Percentiles rank a stretch among this genome's conserved stretches.
phyloP scores from a whole-genome alignment of 2,329 filamentous ascomycete species.

The Epicoccum nigrum region DNA sequence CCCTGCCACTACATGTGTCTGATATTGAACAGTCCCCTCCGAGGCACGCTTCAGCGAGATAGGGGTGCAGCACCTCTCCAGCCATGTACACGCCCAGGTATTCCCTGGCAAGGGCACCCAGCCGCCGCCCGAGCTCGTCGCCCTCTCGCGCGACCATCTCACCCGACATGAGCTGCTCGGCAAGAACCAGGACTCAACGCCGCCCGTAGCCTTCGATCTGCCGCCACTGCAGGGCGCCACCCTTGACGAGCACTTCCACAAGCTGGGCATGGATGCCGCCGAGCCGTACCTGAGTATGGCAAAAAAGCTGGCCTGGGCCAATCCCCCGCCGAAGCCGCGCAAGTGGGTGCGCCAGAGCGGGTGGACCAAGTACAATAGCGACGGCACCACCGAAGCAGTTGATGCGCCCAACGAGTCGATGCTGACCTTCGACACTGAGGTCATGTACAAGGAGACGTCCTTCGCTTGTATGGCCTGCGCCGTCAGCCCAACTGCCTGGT shows the following conservation, averaged over 20 bases:
- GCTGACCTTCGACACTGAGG: constrained; percentile 94
- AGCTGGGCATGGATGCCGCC: constrained; percentile 81
- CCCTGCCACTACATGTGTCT: neutral
- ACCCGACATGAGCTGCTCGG: constrained; percentile 83
- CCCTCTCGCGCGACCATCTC: constrained; percentile 82
- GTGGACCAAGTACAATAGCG: constrained; percentile 89
- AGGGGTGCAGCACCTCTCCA: constrained; percentile 90
- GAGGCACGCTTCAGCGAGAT: constrained; percentile 85
- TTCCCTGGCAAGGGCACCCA: constrained; percentile 66
- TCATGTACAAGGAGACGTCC: constrained; percentile 90
- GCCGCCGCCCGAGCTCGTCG: constrained; percentile 73
- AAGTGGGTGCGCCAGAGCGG: constrained; percentile 82
- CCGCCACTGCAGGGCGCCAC: constrained; percentile 78
- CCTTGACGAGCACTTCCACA: constrained; percentile 93
- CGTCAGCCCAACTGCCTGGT: constrained; percentile 88
- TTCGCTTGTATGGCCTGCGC: constrained; percentile 98
- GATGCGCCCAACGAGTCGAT: constrained; percentile 79
- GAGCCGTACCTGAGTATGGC: constrained; percentile 81
- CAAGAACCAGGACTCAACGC: constrained; percentile 78
- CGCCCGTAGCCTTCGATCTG: constrained; percentile 83
- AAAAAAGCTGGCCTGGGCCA: constrained; percentile 71
- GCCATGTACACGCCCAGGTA: constrained; percentile 79
- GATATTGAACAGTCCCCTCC: constrained; percentile 43
- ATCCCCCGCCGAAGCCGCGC: constrained; percentile 65
- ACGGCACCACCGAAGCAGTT: constrained; percentile 75